Conservation (phyloP, 192 early-diverging fungal species). For the Borealophlyctis nickersoniae region DNA sequence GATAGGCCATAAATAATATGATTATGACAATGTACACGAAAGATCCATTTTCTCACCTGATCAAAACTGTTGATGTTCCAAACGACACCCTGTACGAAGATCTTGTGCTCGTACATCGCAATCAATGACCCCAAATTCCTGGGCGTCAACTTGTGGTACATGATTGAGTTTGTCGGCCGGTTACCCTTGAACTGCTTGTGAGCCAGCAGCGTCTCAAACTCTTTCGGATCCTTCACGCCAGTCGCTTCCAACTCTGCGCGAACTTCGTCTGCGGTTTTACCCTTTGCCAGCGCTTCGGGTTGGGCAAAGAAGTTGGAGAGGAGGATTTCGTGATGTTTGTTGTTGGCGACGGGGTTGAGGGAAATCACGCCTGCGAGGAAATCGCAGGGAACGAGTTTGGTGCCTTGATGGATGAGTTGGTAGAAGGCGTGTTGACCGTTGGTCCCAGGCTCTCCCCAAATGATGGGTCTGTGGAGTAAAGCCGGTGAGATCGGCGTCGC, state of each 20-base stretch:
- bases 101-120: slow-evolving; percentile 99
- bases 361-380: slow-evolving; percentile 93
- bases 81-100: slow-evolving; percentile 96
- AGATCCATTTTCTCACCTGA: slow-evolving; percentile 47
- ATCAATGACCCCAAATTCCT: slow-evolving; percentile 87
- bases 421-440: slow-evolving; percentile 99
- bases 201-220: slow-evolving; percentile 60
- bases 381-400: slow-evolving; percentile 92
- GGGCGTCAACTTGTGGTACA: slow-evolving; percentile 91
- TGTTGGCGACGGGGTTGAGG: slow-evolving; percentile 84
- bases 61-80: slow-evolving; percentile 99
- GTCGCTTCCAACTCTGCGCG: slow-evolving; percentile 74
- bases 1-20: neutral
- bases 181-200: slow-evolving; percentile 99
- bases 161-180: slow-evolving; percentile 93
- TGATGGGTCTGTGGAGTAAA: too few relatives aligned
- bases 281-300: slow-evolving; percentile 94
- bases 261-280: slow-evolving; percentile 80
- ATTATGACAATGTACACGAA: neutral
- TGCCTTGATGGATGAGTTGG: slow-evolving; percentile 99
- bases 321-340: slow-evolving; percentile 90
- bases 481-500: too few relatives aligned
- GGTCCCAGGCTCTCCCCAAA: slow-evolving; percentile 99
- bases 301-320: slow-evolving; percentile 99
- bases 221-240: slow-evolving; percentile 47